These are phyloP conservation scores for Pseudozyma sp. DNA, from an alignment of 1,284 basidiomycete genomes.

Conservation along the genomic window DNA sequence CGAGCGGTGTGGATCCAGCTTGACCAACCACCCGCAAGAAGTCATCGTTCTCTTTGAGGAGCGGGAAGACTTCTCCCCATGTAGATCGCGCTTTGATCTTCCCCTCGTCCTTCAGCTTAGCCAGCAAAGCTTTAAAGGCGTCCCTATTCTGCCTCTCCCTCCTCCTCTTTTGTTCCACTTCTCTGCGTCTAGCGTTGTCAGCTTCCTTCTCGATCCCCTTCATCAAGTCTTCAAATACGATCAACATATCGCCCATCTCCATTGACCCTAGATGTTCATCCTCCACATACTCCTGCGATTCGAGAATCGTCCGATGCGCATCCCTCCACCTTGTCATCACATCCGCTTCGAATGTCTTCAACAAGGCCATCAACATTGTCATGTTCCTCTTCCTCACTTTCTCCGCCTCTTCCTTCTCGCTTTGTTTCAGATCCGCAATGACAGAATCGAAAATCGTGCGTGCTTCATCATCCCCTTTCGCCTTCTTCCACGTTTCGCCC, in stretches of 20 bases:
- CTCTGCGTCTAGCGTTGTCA: slow-evolving; percentile 21
- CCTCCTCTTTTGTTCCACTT: slow-evolving; percentile 19
- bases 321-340: slow-evolving; percentile 65
- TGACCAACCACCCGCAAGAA: slow-evolving; percentile 87
- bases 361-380: slow-evolving; percentile 59
- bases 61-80: slow-evolving; percentile 88
- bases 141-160: slow-evolving; percentile 59
- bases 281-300: slow-evolving; percentile 56
- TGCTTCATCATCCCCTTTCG: slow-evolving; percentile 49
- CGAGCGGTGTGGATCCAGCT: slow-evolving; percentile 91
- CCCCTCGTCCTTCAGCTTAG: slow-evolving; percentile 77
- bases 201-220: slow-evolving; percentile 56
- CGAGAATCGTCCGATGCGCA: slow-evolving; percentile 61
- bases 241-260: slow-evolving; percentile 61
- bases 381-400: slow-evolving; percentile 54
- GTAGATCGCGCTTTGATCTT: slow-evolving; percentile 83
- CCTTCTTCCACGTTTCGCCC: slow-evolving; percentile 36
- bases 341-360: slow-evolving; percentile 64
- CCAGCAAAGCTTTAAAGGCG: slow-evolving; percentile 75
- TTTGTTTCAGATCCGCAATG: slow-evolving; percentile 42
- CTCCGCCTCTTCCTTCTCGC: slow-evolving; percentile 36
- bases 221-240: slow-evolving; percentile 65
- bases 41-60: slow-evolving; percentile 81
- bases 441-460: slow-evolving; percentile 46
- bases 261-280: slow-evolving; percentile 55